Percentiles rank a stretch among this genome's conserved stretches.
phyloP scores from a whole-genome alignment of 495 filamentous ascomycete genomes.

The Rostrohypoxylon terebratum region DNA sequence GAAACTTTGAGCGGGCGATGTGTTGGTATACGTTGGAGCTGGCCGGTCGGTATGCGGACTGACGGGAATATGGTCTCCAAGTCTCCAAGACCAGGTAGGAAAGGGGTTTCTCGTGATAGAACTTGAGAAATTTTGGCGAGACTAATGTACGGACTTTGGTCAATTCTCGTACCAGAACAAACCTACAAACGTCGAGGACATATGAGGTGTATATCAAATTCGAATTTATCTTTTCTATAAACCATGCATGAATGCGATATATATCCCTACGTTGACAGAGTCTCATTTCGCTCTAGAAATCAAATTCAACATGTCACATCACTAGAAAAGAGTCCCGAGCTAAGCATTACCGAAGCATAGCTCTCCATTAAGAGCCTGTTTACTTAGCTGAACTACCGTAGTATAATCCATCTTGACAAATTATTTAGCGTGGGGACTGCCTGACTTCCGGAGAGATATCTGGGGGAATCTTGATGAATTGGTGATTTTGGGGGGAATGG shows the following conservation, averaged over 20 bases:
- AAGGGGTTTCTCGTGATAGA: not conserved
- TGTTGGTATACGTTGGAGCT: not conserved
- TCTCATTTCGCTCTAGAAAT: not conserved
- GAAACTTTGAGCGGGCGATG: constrained; percentile 4
- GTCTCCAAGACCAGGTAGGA: not conserved
- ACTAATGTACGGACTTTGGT: not conserved
- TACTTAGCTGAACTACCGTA: constrained; percentile 36
- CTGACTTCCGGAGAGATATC: not conserved
- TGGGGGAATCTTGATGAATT: not conserved
- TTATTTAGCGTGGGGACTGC: constrained; percentile 1
- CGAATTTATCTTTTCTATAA: not conserved
- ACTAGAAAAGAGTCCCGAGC: not conserved
- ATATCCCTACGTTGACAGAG: not conserved
- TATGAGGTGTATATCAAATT: not conserved
- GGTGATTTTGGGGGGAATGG: not conserved
- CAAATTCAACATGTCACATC: not conserved
- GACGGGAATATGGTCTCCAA: not conserved
- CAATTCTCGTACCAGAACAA: not conserved
- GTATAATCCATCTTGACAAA: constrained; percentile 31
- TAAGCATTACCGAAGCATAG: constrained; percentile 2
- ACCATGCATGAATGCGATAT: not conserved
- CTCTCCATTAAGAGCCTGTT: constrained; percentile 40
- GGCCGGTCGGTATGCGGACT: not conserved
- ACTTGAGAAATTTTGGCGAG: not conserved
- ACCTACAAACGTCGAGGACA: not conserved